Evolutionary conservation across 345 rosid species (phyloP).

Genomic region (Odontarrhena argentea): DNA sequence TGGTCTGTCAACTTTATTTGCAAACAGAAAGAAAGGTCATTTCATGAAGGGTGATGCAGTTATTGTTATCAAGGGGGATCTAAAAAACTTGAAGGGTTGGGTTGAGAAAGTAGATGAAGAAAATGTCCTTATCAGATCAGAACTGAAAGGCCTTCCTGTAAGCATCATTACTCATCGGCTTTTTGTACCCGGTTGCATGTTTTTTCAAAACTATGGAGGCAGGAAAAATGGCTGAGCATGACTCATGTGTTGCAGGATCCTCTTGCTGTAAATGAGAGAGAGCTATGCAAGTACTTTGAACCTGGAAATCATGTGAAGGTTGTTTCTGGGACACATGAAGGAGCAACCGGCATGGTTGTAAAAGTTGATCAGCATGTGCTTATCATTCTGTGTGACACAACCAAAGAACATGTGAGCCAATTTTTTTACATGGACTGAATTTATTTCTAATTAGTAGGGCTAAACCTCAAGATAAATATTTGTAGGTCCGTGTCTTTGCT

Average conservation of each 20-base stretch:
- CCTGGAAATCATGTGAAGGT: constrained; percentile 89
- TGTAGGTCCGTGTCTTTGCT: constrained; percentile 84
- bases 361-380: constrained; percentile 97
- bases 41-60: constrained; percentile 99
- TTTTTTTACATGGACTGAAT: constrained; percentile 1
- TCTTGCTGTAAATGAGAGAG: constrained; percentile 79
- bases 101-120: constrained; percentile 99
- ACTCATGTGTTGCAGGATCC: constrained; percentile 57
- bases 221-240: background rate
- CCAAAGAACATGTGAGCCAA: constrained; percentile 84
- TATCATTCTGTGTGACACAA: constrained; percentile 82
- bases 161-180: constrained; percentile 40
- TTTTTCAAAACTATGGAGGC: constrained; percentile 20
- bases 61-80: constrained; percentile 90
- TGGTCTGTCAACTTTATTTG: constrained; percentile 79
- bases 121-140: constrained; percentile 83
- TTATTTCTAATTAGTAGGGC: constrained; percentile 9
- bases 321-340: constrained; percentile 53
- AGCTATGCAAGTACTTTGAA: constrained; percentile 93
- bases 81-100: constrained; percentile 94
- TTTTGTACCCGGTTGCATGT: background rate
- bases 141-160: constrained; percentile 93
- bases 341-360: constrained; percentile 97
- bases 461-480: constrained; percentile 20
- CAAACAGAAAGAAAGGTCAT: constrained; percentile 95